These are phyloP conservation scores for Discostella stelligeroides DNA, from an alignment of 108 stramenopile genomes.

Conservation along the genomic window DNA sequence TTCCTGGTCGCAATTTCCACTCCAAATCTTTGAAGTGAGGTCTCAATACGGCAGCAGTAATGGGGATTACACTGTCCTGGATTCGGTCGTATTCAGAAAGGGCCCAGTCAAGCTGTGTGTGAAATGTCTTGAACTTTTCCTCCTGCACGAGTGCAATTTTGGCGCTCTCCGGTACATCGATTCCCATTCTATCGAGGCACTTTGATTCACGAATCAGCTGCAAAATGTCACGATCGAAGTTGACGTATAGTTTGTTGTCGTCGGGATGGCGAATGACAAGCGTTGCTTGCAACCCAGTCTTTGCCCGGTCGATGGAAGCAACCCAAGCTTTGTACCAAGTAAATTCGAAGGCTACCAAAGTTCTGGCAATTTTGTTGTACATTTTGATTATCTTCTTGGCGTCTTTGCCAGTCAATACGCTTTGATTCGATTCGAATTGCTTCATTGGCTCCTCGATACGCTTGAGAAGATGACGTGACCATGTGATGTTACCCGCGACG, in stretches of 20 bases:
- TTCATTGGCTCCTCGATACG: conserved; percentile 94
- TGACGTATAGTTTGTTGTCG: conserved; percentile 88
- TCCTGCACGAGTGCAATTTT: conserved; percentile 90
- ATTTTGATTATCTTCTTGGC: conserved; percentile 90
- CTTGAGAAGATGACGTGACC: conserved; percentile 87
- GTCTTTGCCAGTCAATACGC: conserved; percentile 85
- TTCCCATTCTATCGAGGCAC: conserved; percentile 90
- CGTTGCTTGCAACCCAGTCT: conserved; percentile 92
- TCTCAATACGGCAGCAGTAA: conserved; percentile 77
- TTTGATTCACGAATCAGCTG: conserved; percentile 93
- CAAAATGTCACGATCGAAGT: conserved; percentile 90
- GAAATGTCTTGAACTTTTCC: conserved; percentile 89
- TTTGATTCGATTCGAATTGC: conserved; percentile 79
- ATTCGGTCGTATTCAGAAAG: conserved; percentile 88
- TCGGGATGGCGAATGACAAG: conserved; percentile 92
- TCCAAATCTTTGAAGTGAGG: conserved; percentile 94
- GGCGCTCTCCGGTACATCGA: conserved; percentile 87
- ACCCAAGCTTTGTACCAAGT: conserved; percentile 95
- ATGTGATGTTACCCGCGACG: conserved; percentile 90
- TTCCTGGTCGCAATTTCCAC: conserved; percentile 91
- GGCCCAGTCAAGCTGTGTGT: conserved; percentile 86
- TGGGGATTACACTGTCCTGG: conserved; percentile 82
- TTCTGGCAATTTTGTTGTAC: conserved; percentile 93
- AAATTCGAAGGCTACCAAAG: conserved; percentile 90
- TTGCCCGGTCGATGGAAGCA: conserved; percentile 85